These are phyloP conservation scores for Tetrahymena malaccensis DNA, from an alignment of 73 alveolate species.

Conservation along the genomic window DNA sequence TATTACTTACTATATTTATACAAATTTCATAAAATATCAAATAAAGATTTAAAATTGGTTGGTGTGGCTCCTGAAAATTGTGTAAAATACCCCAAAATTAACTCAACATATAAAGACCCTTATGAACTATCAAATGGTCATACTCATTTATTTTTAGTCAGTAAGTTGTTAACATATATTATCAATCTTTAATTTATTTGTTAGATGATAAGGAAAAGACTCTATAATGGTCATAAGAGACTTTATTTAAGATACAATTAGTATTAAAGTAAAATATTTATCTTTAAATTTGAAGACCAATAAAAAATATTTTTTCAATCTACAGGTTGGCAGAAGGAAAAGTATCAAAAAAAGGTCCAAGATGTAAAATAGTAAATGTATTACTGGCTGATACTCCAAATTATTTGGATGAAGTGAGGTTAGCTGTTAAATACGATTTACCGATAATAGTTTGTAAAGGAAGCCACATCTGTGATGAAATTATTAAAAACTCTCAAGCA, in stretches of 20 bases:
- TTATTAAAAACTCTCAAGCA: background rate
- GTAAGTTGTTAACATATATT: background rate
- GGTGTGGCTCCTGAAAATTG: slow-evolving; percentile 39
- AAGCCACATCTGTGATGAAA: slow-evolving; percentile 13
- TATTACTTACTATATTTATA: background rate
- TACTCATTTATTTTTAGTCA: slow-evolving; percentile 29
- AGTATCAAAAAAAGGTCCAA: background rate
- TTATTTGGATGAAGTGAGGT: slow-evolving; percentile 34
- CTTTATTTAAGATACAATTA: slow-evolving; percentile 4
- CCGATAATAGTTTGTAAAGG: slow-evolving; percentile 33
- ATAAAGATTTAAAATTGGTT: background rate
- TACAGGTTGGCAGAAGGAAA: slow-evolving; percentile 33
- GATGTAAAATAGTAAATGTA: slow-evolving; percentile 24
- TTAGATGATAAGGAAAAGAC: slow-evolving; percentile 27
- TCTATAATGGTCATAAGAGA: slow-evolving; percentile 10
- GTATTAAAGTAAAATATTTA: background rate
- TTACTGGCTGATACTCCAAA: slow-evolving; percentile 24
- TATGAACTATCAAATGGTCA: slow-evolving; percentile 23
- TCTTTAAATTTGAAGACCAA: background rate
- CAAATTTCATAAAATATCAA: background rate
- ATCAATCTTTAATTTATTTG: too few species aligned
- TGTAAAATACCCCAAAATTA: slow-evolving; percentile 16
- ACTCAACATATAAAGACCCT: slow-evolving; percentile 6
- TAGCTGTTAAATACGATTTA: slow-evolving; percentile 22
- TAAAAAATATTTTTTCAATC: background rate